These are phyloP conservation scores for Williopsis jadinii DNA, from an alignment of 1,139 yeast species.

Conservation along the genomic window DNA sequence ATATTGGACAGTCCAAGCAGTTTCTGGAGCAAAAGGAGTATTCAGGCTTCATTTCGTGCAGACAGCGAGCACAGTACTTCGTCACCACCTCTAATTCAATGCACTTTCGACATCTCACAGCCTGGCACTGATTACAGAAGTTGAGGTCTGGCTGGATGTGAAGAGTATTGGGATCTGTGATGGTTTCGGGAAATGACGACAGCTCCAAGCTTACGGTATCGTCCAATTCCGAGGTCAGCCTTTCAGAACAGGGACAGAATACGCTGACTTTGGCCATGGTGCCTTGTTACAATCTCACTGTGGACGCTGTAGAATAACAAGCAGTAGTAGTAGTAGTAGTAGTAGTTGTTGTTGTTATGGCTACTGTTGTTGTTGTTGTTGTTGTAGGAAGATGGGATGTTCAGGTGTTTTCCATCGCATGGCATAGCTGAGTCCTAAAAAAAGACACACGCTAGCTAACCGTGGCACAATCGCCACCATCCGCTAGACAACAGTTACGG, in stretches of 20 bases:
- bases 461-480: no score
- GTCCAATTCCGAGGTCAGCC: conserved; percentile 5
- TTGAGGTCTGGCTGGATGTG: conserved; percentile 13
- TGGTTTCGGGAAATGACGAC: conserved; percentile 15
- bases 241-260: conserved; percentile 20
- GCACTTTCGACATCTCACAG: conserved; percentile 21
- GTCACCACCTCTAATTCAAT: conserved; percentile 18
- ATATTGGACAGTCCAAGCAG: conserved; percentile 21
- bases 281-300: no score
- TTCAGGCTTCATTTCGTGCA: conserved; percentile 19
- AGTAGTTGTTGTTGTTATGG: no score
- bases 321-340: no score
- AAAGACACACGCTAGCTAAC: no score
- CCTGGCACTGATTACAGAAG: conserved; percentile 19
- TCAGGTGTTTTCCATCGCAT: no score
- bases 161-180: conserved; percentile 12
- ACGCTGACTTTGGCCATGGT: conserved; percentile 2
- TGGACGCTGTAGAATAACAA: no score
- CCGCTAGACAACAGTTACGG: background rate
- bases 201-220: conserved; percentile 7
- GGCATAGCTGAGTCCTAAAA: no score
- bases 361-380: no score
- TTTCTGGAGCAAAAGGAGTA: conserved; percentile 18
- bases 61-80: conserved; percentile 21
- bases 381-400: no score